Conservation (phyloP, 805 yeast species). For the Candida khao-thaluensis region DNA sequence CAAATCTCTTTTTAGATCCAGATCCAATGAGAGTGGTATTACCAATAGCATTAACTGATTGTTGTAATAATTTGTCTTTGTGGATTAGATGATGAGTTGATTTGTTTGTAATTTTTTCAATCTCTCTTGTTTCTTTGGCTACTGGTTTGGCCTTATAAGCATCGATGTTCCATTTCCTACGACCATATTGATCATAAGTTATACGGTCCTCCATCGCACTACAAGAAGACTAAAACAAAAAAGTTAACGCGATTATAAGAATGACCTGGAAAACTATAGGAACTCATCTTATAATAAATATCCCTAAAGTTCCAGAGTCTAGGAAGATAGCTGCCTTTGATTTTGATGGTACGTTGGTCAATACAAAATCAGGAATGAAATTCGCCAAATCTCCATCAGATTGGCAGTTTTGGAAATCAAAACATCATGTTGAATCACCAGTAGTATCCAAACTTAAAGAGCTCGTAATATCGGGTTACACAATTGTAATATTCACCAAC, state of each 20-base stretch:
- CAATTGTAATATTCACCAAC: constrained; percentile 76
- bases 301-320: constrained; percentile 7
- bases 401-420: constrained; percentile 56
- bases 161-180: constrained; percentile 72
- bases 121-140: constrained; percentile 17
- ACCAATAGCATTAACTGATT: constrained; percentile 33
- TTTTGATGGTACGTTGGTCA: constrained; percentile 75
- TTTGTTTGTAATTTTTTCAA: constrained; percentile 9
- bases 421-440: constrained; percentile 14
- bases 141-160: constrained; percentile 49
- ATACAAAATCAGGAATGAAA: constrained; percentile 58
- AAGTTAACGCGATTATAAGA: too few species aligned
- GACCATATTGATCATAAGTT: constrained; percentile 49
- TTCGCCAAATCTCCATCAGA: constrained; percentile 63
- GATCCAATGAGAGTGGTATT: constrained; percentile 33
- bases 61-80: constrained; percentile 29
- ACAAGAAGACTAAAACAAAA: too few species aligned
- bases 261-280: constrained; percentile 25
- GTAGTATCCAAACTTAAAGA: constrained; percentile 24
- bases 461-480: constrained; percentile 23
- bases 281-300: constrained; percentile 42
- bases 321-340: constrained; percentile 71
- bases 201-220: background rate
- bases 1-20: constrained; percentile 52
- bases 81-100: constrained; percentile 24